Conservation (phyloP, 176 grass and related monocot genomes). For the Thalia dealbata region DNA sequence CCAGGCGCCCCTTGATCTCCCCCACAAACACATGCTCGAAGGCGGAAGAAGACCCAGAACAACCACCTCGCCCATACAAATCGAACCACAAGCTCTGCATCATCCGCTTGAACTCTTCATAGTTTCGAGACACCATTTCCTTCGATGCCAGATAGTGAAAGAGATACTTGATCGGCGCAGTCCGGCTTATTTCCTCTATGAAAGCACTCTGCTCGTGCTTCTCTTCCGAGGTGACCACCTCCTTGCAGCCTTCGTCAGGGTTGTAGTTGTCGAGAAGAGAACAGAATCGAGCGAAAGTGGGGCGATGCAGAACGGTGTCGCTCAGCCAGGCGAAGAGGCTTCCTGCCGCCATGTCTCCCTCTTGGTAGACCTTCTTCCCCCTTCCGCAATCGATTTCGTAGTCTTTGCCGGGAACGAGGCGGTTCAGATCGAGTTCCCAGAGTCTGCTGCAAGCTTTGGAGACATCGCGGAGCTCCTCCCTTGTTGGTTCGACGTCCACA, state of each 20-base stretch:
- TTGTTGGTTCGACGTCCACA: conserved; percentile 54
- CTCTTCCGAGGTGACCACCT: conserved; percentile 75
- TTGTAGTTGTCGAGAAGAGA: conserved; percentile 97
- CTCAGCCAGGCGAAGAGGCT: conserved; percentile 63
- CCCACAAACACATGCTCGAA: conserved; percentile 99
- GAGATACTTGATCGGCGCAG: conserved; percentile 70
- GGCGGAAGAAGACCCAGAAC: conserved; percentile 54
- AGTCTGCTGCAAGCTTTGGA: conserved; percentile 57
- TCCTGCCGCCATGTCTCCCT: conserved; percentile 69
- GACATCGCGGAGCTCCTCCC: conserved; percentile 68
- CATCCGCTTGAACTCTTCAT: conserved; percentile 64
- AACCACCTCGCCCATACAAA: conserved; percentile 80
- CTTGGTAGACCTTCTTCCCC: conserved; percentile 85
- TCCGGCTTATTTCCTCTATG: conserved; percentile 93
- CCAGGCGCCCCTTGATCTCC: conserved; percentile 70
- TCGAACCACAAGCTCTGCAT: conserved; percentile 72
- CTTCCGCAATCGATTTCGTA: conserved; percentile 68
- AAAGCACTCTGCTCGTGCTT: conserved; percentile 83
- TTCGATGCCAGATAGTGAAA: conserved; percentile 67
- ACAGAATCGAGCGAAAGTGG: conserved; percentile 66
- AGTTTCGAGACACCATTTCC: conserved; percentile 36
- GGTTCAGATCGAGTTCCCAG: conserved; percentile 82
- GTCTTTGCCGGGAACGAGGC: conserved; percentile 69
- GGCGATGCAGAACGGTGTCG: conserved; percentile 42
- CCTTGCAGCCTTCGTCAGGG: conserved; percentile 66